phyloP scores from a whole-genome alignment of 148 eudicot species.

The Polygonum maritimum region DNA sequence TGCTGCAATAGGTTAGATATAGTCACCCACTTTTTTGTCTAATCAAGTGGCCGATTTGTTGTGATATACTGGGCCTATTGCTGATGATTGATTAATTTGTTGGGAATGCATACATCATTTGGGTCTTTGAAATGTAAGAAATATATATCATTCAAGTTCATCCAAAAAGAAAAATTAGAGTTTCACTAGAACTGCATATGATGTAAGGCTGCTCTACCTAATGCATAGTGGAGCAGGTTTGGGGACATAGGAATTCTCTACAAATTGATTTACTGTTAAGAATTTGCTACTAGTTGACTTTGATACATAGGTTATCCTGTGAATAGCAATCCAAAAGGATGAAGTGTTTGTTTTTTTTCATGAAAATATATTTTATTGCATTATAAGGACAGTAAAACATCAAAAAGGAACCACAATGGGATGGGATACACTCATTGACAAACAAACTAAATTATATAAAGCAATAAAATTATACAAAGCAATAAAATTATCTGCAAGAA shows the following conservation, averaged over 20 bases:
- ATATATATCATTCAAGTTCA: not conserved
- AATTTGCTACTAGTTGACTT: not conserved
- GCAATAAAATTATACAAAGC: not conserved
- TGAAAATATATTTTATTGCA: not conserved
- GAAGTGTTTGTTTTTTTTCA: not conserved
- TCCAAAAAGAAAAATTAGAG: not conserved
- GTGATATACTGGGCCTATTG: not conserved
- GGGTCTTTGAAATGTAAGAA: not conserved
- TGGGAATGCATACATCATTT: not conserved
- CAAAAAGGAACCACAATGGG: not conserved
- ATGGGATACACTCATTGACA: not conserved
- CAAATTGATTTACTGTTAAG: not conserved
- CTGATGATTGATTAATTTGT: not conserved
- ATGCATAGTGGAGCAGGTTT: not conserved
- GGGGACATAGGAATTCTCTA: not conserved
- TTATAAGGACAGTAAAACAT: not conserved
- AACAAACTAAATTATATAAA: no score
- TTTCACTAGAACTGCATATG: not conserved
- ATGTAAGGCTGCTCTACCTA: not conserved
- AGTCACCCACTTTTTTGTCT: not conserved
- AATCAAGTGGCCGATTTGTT: not conserved
- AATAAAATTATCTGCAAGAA: not conserved
- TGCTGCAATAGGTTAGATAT: not conserved
- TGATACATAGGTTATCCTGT: not conserved
- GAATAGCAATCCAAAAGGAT: not conserved